Base-by-base conservation (phyloP, 2,329 filamentous ascomycete genomes). In the Colletotrichum falcatum region DNA sequence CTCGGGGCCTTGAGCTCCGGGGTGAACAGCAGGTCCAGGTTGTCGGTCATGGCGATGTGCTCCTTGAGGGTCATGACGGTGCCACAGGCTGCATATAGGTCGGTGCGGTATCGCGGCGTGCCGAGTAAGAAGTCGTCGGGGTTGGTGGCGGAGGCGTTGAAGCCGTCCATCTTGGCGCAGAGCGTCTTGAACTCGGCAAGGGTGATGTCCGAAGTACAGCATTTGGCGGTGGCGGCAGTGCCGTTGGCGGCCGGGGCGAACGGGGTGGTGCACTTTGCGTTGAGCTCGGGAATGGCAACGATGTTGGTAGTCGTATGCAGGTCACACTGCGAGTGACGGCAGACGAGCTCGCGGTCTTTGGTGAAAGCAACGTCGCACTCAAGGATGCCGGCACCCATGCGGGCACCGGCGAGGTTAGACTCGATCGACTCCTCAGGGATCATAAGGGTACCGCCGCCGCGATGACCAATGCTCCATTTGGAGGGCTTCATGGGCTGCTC, bases 141-240 rank as follows among this genome's bases (percentile, higher is more conserved):
- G 1, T 85, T 92, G 26, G 86, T 86, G 42, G 89, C 90, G 55
- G 82, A 85, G 73, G 83, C 78, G 75, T 91, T 89, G 76, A 81
- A 87, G 60, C 87, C 87, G 76, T 93, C 91, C 89, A 92, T 92
- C 81, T 92, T 92, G 75, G 86, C 87, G 80, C 91, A 93, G 6
- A 93, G 86, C 6, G 85, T 83, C 79, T 89, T 88, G 83, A 89
- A 92, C 79, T 93, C 91, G 55, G 84, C 84, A 44, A 91, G 81
- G 0, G 91, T 92, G 76, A 93, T 88, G 76, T 93, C 91, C 74
- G 86, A 89, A 3, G 91, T 92, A 83, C 91, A 93, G 84, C 91
- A 93, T 73, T 87, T 88, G 16, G 90, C 91, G 20, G 81, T 84
- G 1, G 91, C 91, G 1, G 82, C 76, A 6, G 79, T 80, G 62